phyloP scores from a whole-genome alignment of 768 basidiomycete genomes.

The Auricularia heimuer region DNA sequence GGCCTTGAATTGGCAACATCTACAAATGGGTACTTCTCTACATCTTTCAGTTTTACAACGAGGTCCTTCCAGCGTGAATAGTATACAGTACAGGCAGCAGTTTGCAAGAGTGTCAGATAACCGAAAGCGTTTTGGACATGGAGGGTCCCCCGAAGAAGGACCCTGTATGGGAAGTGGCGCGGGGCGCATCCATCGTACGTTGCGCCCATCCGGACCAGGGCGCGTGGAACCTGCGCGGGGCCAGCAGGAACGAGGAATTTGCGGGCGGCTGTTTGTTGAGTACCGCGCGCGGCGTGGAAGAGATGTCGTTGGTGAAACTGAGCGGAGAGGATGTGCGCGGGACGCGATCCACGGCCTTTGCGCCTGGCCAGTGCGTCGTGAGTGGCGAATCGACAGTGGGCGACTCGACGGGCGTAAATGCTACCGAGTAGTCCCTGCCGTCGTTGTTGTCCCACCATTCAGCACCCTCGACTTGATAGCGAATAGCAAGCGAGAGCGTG shows the following conservation, averaged over 20 bases:
- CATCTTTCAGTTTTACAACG: background rate
- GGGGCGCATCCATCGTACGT: background rate
- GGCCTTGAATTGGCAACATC: no score
- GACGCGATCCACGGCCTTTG: background rate
- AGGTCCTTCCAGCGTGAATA: background rate
- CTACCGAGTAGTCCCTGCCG: constrained; percentile 67
- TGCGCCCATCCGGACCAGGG: background rate
- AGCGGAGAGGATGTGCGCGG: background rate
- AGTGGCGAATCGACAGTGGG: background rate
- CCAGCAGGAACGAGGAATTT: background rate
- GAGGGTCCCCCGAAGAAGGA: background rate
- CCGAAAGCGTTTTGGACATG: background rate
- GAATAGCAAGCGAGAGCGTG: constrained; percentile 65
- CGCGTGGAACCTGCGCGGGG: background rate
- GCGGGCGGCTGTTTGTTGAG: background rate
- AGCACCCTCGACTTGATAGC: constrained; percentile 42
- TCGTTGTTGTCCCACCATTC: constrained; percentile 93
- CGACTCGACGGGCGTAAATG: constrained; percentile 30
- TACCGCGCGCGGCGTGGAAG: background rate
- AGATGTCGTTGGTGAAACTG: background rate
- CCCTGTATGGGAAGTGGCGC: background rate
- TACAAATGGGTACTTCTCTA: background rate
- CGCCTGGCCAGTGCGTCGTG: background rate
- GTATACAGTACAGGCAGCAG: background rate
- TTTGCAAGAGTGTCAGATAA: background rate